phyloP scores from a whole-genome alignment of 495 filamentous ascomycete genomes.

The Chaetomium fimeti region DNA sequence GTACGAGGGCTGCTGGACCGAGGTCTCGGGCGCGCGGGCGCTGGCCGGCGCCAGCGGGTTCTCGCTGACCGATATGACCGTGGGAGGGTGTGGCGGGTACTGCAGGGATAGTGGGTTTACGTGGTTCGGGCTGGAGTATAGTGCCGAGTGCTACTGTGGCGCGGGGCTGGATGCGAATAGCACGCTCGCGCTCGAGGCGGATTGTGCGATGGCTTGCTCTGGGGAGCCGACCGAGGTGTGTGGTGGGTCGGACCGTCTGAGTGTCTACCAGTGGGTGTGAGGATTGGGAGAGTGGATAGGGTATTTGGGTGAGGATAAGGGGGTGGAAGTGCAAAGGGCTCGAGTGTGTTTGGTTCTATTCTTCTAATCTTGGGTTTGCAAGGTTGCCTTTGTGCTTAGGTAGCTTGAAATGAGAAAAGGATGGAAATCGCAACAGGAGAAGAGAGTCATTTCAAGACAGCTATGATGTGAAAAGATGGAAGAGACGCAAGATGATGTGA shows the following conservation, averaged over 20 bases:
- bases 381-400: no score
- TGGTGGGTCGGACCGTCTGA: conserved; percentile 29
- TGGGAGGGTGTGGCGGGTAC: conserved; percentile 17
- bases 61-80: conserved; percentile 15
- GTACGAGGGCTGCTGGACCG: conserved; percentile 22
- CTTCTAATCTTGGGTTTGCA: no score
- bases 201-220: conserved; percentile 20
- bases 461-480: neutral
- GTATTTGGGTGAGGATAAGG: neutral
- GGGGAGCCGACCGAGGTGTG: conserved; percentile 14
- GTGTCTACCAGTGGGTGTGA: conserved; percentile 24
- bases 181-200: neutral
- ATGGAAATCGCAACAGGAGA: neutral
- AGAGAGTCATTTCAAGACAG: no score
- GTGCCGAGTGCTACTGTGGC: conserved; percentile 61
- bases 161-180: conserved; percentile 30
- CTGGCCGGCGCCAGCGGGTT: conserved; percentile 4
- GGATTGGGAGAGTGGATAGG: neutral
- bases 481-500: neutral
- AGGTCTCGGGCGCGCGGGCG: conserved; percentile 9
- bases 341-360: neutral
- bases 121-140: conserved; percentile 49
- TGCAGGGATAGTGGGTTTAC: conserved; percentile 27
- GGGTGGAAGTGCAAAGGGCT: neutral
- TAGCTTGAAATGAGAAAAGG: neutral